Percentiles rank a stretch among this genome's conserved stretches.
Conservation (phyloP, 441 rosid species). For the Hura crepitans region DNA sequence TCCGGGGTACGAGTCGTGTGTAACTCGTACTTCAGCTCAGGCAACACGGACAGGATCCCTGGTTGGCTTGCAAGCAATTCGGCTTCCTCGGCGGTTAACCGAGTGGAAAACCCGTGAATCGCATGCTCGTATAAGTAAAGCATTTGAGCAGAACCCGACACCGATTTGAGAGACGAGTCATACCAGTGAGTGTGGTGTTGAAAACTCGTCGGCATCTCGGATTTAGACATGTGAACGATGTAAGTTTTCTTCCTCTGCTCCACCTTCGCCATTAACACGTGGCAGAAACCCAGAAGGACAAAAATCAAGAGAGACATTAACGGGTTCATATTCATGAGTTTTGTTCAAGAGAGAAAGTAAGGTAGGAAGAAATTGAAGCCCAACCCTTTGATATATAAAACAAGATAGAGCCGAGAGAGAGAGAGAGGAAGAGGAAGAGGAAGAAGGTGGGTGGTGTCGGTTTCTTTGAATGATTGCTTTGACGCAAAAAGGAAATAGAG, state of each 20-base stretch:
- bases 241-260: slow-evolving; percentile 37
- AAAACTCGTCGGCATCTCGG: slow-evolving; percentile 60
- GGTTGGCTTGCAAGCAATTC: slow-evolving; percentile 42
- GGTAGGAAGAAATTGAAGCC: not conserved
- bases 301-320: slow-evolving; percentile 7
- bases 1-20: slow-evolving; percentile 70
- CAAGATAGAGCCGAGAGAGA: not conserved
- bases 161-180: slow-evolving; percentile 66
- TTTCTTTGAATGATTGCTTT: slow-evolving; percentile 34
- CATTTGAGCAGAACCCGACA: slow-evolving; percentile 48
- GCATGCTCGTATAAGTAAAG: slow-evolving; percentile 65
- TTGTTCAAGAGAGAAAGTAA: not conserved
- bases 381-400: not conserved
- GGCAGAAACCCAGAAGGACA: slow-evolving; percentile 36
- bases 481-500: slow-evolving; percentile 13
- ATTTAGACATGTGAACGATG: slow-evolving; percentile 73
- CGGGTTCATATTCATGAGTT: slow-evolving; percentile 10
- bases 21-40: slow-evolving; percentile 49
- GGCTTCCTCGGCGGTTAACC: slow-evolving; percentile 48
- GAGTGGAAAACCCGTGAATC: slow-evolving; percentile 59
- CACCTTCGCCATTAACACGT: slow-evolving; percentile 26
- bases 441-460: slow-evolving; percentile 30
- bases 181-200: slow-evolving; percentile 72
- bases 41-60: slow-evolving; percentile 52
- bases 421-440: slow-evolving; percentile 5